phyloP scores from a whole-genome alignment of 2,329 filamentous ascomycete genomes.

The Aplosporella prunicola region DNA sequence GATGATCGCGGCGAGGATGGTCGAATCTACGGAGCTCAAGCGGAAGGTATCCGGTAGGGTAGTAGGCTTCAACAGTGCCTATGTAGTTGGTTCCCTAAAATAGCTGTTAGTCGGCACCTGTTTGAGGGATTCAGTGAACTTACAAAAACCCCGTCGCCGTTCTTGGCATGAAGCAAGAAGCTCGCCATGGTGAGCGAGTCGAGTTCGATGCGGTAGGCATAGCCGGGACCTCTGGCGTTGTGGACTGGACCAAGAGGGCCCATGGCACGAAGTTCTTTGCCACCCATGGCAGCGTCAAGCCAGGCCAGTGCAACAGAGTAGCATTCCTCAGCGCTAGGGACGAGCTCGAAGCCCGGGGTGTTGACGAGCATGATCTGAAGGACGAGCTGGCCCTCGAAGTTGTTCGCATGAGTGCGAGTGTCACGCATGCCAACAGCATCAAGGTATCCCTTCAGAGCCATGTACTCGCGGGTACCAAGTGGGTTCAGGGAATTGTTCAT shows the following conservation, averaged over 20 bases:
- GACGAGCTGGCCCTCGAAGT: constrained; percentile 25
- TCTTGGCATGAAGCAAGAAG: not conserved
- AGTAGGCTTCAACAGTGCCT: not conserved
- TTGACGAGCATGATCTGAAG: too few relatives aligned
- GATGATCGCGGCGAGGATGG: too few relatives aligned
- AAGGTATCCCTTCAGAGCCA: constrained; percentile 19
- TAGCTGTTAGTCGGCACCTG: constrained; percentile 12
- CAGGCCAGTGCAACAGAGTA: constrained; percentile 13
- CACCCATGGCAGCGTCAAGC: constrained; percentile 15
- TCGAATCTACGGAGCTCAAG: not conserved
- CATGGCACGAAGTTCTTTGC: constrained; percentile 13
- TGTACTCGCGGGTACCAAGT: constrained; percentile 16
- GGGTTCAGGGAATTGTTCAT: too few relatives aligned
- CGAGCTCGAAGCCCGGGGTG: not conserved
- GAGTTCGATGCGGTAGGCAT: constrained; percentile 24
- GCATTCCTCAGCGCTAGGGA: not conserved
- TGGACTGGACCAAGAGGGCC: too few relatives aligned
- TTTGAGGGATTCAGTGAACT: constrained; percentile 14
- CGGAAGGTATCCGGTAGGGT: not conserved
- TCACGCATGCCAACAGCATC: constrained; percentile 22
- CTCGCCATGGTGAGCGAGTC: constrained; percentile 14
- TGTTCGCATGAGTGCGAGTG: constrained; percentile 18
- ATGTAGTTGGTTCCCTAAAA: not conserved
- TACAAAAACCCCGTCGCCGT: constrained; percentile 4
- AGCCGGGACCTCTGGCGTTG: constrained; percentile 12